Evolutionary conservation across 352 stramenopile species (phyloP), one percentile per base, ranked within the genome.

Genomic region (Phytopythium helicoides): DNA sequence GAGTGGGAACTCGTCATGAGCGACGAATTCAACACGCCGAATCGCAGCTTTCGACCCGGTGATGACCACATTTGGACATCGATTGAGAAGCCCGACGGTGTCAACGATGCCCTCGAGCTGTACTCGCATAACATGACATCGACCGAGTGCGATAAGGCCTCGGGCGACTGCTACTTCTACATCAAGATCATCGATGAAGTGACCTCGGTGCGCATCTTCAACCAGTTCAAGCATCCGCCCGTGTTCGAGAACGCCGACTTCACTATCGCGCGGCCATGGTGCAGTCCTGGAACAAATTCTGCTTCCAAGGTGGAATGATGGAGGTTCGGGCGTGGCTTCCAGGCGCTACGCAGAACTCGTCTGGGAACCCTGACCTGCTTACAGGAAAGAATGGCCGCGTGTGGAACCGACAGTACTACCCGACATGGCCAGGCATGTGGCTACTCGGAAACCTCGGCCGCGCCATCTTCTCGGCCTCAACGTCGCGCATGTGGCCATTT

Each of bases 401-500:
- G 76, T 26, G 80, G 44, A 89, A 50, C 49, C 94, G 41, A 68
- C 84, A 70, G 35, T 85, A 62, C 63, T 81, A 84, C 41, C 68
- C 70, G 12, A 81, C 70, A 6, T 98, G 91, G 90, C 92, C 92
- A 0, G 92, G 90, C 21, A 82, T 98, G 42, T 98, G 94, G 92
- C 71, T 98, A 49, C 66, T 98, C 38, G 94, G 94, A 9, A 97
- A 98, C 73, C 66, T 98, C 12, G 92, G 87, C 6, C 61, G 94
- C 22, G 89, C 91, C 6, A 97, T 95, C 10, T 98, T 97, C 60
- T 90, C 93, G 33, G 76, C 62, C 0, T 91, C 74, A 0, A 97
- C 87, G 2, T 92, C 93, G 55, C 89, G 91, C 62, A 86, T 97
- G 52, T 98, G 94, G 94, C 94, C 94, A 0, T 98, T 92, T 86